These are phyloP conservation scores for Pseudopithomyces maydicus DNA, from an alignment of 2,329 filamentous ascomycete genomes.

Conservation along the genomic window DNA sequence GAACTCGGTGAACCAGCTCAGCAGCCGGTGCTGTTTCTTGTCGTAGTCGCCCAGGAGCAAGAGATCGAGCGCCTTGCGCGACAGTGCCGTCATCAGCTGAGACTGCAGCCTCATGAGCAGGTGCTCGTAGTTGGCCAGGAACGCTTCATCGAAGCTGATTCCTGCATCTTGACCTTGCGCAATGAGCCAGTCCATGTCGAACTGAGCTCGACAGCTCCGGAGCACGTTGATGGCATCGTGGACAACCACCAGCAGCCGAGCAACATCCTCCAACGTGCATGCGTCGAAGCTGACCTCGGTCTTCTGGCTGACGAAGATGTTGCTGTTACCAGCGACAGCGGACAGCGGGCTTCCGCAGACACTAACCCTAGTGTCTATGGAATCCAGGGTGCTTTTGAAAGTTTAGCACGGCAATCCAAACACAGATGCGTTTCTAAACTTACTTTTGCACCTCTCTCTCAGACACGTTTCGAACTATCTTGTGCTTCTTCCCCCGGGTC, in stretches of 20 bases:
- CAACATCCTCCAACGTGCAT: constrained; percentile 35
- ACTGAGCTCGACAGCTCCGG: constrained; percentile 27
- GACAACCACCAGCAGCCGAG: constrained; percentile 32
- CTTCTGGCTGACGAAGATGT: constrained; percentile 43
- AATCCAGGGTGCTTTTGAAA: constrained; percentile 36
- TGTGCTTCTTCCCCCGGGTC: constrained; percentile 24
- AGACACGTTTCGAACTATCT: constrained; percentile 37
- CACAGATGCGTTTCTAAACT: constrained; percentile 27
- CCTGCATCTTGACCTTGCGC: constrained; percentile 35
- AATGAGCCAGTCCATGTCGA: constrained; percentile 38
- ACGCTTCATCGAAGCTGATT: constrained; percentile 40
- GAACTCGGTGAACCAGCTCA: constrained; percentile 49
- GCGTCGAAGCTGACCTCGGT: constrained; percentile 32
- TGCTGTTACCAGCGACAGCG: constrained; percentile 35
- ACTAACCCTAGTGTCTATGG: constrained; percentile 28
- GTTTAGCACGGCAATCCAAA: constrained; percentile 42
- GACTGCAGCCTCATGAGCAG: constrained; percentile 46
- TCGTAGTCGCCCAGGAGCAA: constrained; percentile 32
- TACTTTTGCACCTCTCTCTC: constrained; percentile 45
- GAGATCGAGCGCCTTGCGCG: constrained; percentile 35
- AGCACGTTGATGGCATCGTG: constrained; percentile 41
- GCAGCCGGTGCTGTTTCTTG: constrained; percentile 40
- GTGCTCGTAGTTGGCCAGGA: constrained; percentile 51
- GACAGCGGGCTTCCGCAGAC: constrained; percentile 29
- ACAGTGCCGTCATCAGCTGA: constrained; percentile 38